phyloP scores from a whole-genome alignment of 805 yeast genomes.

The Spathaspora boniae region DNA sequence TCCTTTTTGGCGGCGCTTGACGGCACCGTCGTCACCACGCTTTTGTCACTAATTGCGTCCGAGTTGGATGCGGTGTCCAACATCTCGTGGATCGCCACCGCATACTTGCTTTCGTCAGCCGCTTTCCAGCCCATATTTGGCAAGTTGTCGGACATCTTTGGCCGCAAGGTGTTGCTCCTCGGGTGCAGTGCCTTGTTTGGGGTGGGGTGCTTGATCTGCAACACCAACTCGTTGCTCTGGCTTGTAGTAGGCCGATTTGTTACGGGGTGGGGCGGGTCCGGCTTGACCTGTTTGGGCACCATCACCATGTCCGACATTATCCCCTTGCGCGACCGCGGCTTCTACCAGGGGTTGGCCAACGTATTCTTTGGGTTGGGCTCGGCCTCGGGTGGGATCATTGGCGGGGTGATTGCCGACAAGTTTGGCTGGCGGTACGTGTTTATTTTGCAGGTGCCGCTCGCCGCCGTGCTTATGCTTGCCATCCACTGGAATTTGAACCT shows the following conservation, averaged over 20 bases:
- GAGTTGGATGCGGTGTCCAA: slow-evolving; percentile 62
- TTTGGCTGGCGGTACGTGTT: slow-evolving; percentile 52
- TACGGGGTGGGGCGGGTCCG: slow-evolving; percentile 92
- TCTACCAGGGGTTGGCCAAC: slow-evolving; percentile 81
- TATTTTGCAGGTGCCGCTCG: slow-evolving; percentile 39
- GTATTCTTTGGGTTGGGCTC: slow-evolving; percentile 71
- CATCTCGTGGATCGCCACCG: slow-evolving; percentile 71
- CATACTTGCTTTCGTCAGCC: slow-evolving; percentile 64
- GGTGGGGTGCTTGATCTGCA: slow-evolving; percentile 51
- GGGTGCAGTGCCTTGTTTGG: slow-evolving; percentile 55
- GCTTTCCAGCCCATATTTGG: slow-evolving; percentile 76
- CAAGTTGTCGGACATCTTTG: slow-evolving; percentile 68
- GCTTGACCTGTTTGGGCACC: slow-evolving; percentile 70
- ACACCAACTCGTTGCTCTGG: slow-evolving; percentile 40
- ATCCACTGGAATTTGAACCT: slow-evolving; percentile 37
- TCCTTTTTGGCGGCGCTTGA: slow-evolving; percentile 64
- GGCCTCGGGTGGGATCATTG: slow-evolving; percentile 42
- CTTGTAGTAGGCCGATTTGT: slow-evolving; percentile 63
- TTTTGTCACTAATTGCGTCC: slow-evolving; percentile 63
- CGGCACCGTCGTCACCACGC: slow-evolving; percentile 63
- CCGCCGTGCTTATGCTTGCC: slow-evolving; percentile 39
- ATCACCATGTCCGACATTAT: slow-evolving; percentile 75
- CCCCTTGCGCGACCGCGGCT: slow-evolving; percentile 71
- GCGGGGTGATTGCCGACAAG: slow-evolving; percentile 53
- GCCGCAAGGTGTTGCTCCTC: slow-evolving; percentile 52